Evolutionary conservation across 1,284 basidiomycete genomes (phyloP), one percentile per base, ranked within the genome.

Genomic region (Irpex rosettiformis): DNA sequence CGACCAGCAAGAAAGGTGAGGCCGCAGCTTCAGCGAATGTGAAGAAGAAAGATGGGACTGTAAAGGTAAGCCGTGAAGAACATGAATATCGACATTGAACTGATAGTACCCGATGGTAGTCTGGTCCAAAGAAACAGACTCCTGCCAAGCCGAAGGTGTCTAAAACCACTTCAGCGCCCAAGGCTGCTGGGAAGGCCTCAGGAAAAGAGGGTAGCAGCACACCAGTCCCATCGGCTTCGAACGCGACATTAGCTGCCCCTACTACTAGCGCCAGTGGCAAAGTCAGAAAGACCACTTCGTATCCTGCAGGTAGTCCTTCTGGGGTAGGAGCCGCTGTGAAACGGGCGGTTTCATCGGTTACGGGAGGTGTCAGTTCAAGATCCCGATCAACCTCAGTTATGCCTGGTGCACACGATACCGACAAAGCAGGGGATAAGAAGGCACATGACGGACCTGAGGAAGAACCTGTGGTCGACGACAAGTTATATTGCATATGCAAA

Each of bases 401-500:
- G 74, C 88, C 86, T 40, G 70, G 61, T 6, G 54, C 64, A 13
- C 73, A 71, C 37, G 75, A 79, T 59, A 64, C 61, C n/a, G 73
- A 75, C 28, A 61, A 77, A 55, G 79, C 79, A 11, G 79, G 79
- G 10, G 80, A 78, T 18, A 80, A 65, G 45, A 73, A 76, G 61
- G 79, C 80, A 54, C 76, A 77, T 55, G 77, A 78, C 40, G 80
- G 79, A n/a, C 77, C 78, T 55, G 80, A 80, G n/a, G 80, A 79
- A 13, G 81, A 78, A 21, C 80, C 78, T 47, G 81, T 77, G 54
- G 83, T 82, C 61, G 90, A 92, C 64, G 88, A 90, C 67, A 86
- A 88, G 70, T 70, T 93, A 54, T 94, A 94, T 65, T 94, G 92
- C 66, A 75, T 94, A 8, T 94, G 91, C 75, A 84, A 89, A 72